Conservation (phyloP, 2,329 filamentous ascomycete species). For the Nakataea oryzae region DNA sequence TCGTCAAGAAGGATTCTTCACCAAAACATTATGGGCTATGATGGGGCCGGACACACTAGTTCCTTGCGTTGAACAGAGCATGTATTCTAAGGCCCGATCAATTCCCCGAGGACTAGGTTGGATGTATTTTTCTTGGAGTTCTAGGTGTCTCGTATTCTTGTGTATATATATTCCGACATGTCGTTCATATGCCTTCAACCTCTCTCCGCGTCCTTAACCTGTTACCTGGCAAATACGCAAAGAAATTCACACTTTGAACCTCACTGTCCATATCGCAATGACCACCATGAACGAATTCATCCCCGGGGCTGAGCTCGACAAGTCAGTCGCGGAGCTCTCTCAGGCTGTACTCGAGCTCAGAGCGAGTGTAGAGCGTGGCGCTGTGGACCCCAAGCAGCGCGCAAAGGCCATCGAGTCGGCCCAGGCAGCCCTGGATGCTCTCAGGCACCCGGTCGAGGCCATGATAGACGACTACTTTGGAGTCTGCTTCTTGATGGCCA, state of each 20-base stretch:
- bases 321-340: not conserved
- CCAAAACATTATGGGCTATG: not conserved
- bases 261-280: not conserved
- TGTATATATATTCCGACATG: not conserved
- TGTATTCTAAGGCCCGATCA: not conserved
- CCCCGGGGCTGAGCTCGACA: not conserved
- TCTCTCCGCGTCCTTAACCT: too few relatives aligned
- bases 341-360: not conserved
- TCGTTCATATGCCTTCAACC: not conserved
- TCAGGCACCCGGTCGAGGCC: slow-evolving; percentile 9
- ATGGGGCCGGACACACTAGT: not conserved
- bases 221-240: too few relatives aligned
- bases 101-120: not conserved
- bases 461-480: slow-evolving; percentile 3
- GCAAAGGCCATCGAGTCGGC: slow-evolving; percentile 4
- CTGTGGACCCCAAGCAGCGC: not conserved
- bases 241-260: too few relatives aligned
- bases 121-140: not conserved
- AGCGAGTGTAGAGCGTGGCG: not conserved
- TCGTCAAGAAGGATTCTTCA: not conserved
- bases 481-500: slow-evolving; percentile 9
- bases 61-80: not conserved
- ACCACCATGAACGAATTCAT: not conserved
- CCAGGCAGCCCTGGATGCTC: slow-evolving; percentile 3
- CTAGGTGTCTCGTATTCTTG: not conserved